Evolutionary conservation across 2,329 filamentous ascomycete genomes (phyloP).

Genomic region (Ceratocystis alfenasii): DNA sequence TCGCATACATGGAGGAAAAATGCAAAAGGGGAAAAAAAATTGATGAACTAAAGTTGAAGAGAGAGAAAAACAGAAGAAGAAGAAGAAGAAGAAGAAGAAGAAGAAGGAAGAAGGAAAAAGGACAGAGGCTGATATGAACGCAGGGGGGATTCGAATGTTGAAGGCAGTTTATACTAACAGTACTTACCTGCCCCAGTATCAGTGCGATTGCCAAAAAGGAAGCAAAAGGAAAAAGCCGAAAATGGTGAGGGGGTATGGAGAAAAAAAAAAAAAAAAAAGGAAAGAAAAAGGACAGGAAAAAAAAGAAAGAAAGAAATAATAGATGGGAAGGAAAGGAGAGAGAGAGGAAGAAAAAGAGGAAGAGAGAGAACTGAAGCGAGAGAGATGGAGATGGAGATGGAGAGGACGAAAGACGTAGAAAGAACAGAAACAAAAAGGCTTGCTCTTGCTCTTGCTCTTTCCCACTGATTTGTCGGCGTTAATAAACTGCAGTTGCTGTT

Average conservation of each 20-base stretch:
- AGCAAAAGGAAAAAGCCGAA: not conserved
- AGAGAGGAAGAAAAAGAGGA: conserved; percentile 1
- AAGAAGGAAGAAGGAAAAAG: conserved; percentile 4
- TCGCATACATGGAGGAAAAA: not conserved
- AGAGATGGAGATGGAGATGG: not conserved
- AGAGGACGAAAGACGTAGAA: not conserved
- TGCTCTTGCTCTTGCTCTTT: not conserved
- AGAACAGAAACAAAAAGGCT: not conserved
- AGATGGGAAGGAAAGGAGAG: too few species aligned
- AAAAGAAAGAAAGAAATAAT: too few species aligned
- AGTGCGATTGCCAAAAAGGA: not conserved
- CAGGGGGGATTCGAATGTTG: conserved; percentile 6
- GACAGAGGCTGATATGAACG: not conserved
- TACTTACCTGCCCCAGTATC: not conserved
- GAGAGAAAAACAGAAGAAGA: conserved; percentile 2
- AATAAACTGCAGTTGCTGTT: not conserved
- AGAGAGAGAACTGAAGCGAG: not conserved
- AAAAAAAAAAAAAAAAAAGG: not conserved
- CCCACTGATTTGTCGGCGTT: not conserved
- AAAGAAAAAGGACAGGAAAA: not conserved
- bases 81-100: not conserved
- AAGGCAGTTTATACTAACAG: not conserved
- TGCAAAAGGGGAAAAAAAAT: not conserved
- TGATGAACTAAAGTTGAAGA: not conserved
- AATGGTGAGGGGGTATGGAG: not conserved